Conservation (phyloP, 768 basidiomycete genomes). For the Tulasnella sp. region DNA sequence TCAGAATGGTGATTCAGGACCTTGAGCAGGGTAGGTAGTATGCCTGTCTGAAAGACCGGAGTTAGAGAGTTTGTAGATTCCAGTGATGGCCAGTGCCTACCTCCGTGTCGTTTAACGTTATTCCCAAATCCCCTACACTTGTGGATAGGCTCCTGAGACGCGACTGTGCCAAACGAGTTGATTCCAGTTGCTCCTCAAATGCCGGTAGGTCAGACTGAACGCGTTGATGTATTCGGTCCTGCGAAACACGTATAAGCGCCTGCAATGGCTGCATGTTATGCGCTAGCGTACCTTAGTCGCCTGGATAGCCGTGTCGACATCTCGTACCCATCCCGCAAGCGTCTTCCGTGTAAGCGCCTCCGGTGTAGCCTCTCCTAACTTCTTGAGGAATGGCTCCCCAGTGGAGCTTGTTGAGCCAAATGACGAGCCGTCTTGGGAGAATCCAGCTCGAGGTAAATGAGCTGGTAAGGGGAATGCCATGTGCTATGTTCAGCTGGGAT, state of each 20-base stretch:
- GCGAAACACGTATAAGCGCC: slow-evolving; percentile 19
- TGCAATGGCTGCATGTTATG: slow-evolving; percentile 20
- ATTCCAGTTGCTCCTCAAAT: slow-evolving; percentile 52
- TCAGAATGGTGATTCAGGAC: slow-evolving; percentile 47
- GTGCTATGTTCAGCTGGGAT: not conserved
- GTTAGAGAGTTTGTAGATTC: not conserved
- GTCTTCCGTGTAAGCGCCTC: slow-evolving; percentile 48
- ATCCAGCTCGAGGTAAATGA: slow-evolving; percentile 56
- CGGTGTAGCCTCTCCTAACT: slow-evolving; percentile 50
- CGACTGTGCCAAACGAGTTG: slow-evolving; percentile 53
- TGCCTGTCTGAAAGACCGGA: slow-evolving; percentile 43
- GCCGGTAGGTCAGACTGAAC: slow-evolving; percentile 51
- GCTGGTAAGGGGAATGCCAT: slow-evolving; percentile 71
- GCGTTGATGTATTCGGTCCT: slow-evolving; percentile 62
- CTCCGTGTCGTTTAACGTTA: slow-evolving; percentile 45
- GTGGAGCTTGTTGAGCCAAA: slow-evolving; percentile 15
- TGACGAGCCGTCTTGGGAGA: slow-evolving; percentile 35
- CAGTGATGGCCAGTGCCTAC: slow-evolving; percentile 28
- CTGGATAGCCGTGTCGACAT: slow-evolving; percentile 60
- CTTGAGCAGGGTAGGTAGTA: slow-evolving; percentile 47
- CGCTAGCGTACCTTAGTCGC: slow-evolving; percentile 49
- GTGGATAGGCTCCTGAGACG: slow-evolving; percentile 40
- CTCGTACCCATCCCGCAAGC: slow-evolving; percentile 57
- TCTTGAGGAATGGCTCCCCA: slow-evolving; percentile 38
- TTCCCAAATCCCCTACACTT: slow-evolving; percentile 42